Percentiles rank a stretch among this genome's conserved stretches.
Evolutionary conservation across 495 filamentous ascomycete genomes (phyloP).

Genomic region (Penicilliopsis zonata): DNA sequence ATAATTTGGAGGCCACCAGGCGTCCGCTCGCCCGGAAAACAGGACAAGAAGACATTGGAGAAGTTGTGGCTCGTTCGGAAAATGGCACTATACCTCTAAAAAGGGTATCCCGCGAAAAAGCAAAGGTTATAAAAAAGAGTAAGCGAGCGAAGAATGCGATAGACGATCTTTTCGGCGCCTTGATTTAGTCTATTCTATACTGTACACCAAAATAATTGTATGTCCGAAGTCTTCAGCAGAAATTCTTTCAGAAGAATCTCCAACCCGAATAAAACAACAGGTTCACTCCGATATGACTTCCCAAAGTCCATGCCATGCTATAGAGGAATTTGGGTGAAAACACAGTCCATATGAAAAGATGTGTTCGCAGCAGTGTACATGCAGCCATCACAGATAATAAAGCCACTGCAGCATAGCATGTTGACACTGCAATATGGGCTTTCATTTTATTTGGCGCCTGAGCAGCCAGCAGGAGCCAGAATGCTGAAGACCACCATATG

Average conservation of each 20-base stretch:
- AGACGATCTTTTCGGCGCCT: conserved; percentile 47
- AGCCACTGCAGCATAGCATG: conserved; percentile 48
- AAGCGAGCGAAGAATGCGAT: conserved; percentile 45
- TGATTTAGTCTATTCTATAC: conserved; percentile 25
- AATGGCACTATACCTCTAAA: not conserved
- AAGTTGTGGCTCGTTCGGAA: conserved; percentile 14
- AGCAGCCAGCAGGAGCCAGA: conserved; percentile 39
- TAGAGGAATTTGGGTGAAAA: conserved; percentile 97
- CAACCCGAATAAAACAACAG: conserved; percentile 30
- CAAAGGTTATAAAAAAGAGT: conserved; percentile 13
- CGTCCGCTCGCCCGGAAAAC: not conserved
- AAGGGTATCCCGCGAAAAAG: conserved; percentile 2
- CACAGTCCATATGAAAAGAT: conserved; percentile 98
- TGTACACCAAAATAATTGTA: too few relatives aligned
- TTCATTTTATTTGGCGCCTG: conserved; percentile 8
- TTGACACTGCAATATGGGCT: conserved; percentile 46
- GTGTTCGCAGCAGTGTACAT: conserved; percentile 70
- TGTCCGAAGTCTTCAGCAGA: not conserved
- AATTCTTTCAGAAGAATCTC: conserved; percentile 20
- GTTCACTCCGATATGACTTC: conserved; percentile 67
- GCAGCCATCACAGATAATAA: conserved; percentile 73
- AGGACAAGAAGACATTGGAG: conserved; percentile 19
- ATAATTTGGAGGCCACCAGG: not conserved
- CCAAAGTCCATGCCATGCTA: conserved; percentile 72
- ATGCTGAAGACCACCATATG: conserved; percentile 69